A percentile compares a stretch with the other conserved stretches of the same genome.
phyloP scores from a whole-genome alignment of 306 rosid genomes.

The Sesbania bispinosa region DNA sequence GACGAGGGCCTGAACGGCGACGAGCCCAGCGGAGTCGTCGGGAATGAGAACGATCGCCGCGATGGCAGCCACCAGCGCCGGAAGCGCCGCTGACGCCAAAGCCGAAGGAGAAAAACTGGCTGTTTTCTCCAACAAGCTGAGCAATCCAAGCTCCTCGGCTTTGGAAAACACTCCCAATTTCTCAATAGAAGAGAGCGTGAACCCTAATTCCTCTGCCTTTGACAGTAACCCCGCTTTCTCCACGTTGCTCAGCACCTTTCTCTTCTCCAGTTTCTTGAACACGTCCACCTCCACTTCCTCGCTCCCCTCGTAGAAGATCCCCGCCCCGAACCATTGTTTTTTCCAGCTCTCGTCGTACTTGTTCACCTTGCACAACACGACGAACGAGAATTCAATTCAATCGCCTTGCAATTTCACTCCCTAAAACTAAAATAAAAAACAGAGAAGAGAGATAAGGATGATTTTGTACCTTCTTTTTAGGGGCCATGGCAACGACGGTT shows the following conservation, averaged over 20 bases:
- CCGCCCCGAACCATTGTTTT: constrained; percentile 91
- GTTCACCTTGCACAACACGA: constrained; percentile 57
- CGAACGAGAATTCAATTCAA: not conserved
- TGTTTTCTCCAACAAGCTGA: constrained; percentile 65
- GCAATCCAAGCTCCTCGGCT: constrained; percentile 85
- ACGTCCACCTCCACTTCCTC: constrained; percentile 88
- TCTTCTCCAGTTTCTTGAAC: constrained; percentile 86
- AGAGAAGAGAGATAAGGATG: not conserved
- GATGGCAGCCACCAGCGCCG: constrained; percentile 60
- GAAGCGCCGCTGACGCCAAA: constrained; percentile 74
- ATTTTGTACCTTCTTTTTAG: constrained; percentile 56
- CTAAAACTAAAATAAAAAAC: not conserved
- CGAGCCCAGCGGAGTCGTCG: constrained; percentile 68
- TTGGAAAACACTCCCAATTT: constrained; percentile 80
- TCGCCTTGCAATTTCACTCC: not conserved
- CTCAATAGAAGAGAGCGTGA: constrained; percentile 87
- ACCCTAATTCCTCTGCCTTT: constrained; percentile 78
- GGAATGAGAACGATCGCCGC: constrained; percentile 62
- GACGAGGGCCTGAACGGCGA: constrained; percentile 54
- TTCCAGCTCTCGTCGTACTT: constrained; percentile 71
- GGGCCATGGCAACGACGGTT: constrained; percentile 67
- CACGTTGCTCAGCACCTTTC: constrained; percentile 77
- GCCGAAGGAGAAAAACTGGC: constrained; percentile 59
- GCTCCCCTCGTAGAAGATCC: constrained; percentile 86
- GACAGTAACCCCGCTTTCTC: constrained; percentile 81